Evolutionary conservation across 306 rosid genomes (phyloP), one percentile per base, ranked within the genome.

Genomic region (Calophaca sinica): DNA sequence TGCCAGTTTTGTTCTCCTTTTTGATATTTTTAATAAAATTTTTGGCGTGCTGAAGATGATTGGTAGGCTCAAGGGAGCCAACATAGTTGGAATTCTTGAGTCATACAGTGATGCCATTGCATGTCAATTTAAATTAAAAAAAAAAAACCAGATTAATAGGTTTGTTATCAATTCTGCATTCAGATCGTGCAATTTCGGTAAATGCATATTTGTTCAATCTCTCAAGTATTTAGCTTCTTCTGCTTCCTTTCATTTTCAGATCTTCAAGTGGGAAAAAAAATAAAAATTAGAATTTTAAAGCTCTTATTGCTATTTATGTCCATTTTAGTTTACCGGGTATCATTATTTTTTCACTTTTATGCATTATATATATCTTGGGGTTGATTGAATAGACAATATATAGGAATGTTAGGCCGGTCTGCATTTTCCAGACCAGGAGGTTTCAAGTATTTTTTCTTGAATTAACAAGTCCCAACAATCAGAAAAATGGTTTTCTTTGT

Each of bases 321-420:
- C 71, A 54, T 36, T 87, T 80, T 81, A 48, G 60, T 51, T 69
- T 80, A 79, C 64, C 82, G 86, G 91, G 90, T 69, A 3, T 77
- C 72, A 42, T 68, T 76, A 64, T 55, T 74, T 80, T 51, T 28
- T 41, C 9, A 41, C 74, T 68, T 80, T 71, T 28, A 26, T 61
- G 81, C 70, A 83, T 84, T 76, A 28, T 60, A 53, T 42, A 72
- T 36, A 62, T 77, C 26, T 55, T 51, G 57, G 75, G 50, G 35
- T 41, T 73, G 72, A 84, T 73, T 45, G 77, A n/a, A 42, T 62
- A 78, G 55, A 4, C 4, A 28, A 2, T 62, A 73, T 32, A n/a
- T n/a, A n/a, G n/a, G 28, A 50, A 84, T 84, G 83, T 54, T 78
- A 88, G 91, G 96, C 79, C 81, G 84, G 69, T 51, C 87, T 68